A percentile compares a stretch with the other conserved stretches of the same genome.
These are phyloP conservation scores for Alternaria longipes DNA, from an alignment of 2,329 filamentous ascomycete genomes.

Conservation along the genomic window DNA sequence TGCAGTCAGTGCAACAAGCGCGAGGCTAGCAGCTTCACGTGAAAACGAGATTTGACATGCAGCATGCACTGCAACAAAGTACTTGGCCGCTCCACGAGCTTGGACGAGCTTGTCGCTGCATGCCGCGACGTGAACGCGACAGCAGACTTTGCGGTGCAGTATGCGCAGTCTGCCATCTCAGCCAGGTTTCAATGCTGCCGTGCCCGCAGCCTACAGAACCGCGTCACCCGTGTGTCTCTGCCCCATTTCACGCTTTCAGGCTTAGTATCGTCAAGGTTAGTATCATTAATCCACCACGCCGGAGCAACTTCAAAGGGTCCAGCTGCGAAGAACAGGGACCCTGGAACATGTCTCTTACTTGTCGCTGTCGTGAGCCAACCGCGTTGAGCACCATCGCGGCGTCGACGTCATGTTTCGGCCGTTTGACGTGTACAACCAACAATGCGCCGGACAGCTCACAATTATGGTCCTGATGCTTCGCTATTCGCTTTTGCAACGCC, in stretches of 20 bases:
- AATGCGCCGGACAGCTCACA: constrained; percentile 10
- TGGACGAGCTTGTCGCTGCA: too few relatives aligned
- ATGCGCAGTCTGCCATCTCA: not conserved
- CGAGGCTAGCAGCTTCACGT: constrained; percentile 6
- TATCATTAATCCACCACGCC: not conserved
- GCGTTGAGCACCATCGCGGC: constrained; percentile 3
- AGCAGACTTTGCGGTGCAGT: too few relatives aligned
- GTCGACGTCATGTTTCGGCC: constrained; percentile 15
- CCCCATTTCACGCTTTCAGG: not conserved
- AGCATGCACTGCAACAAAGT: too few relatives aligned
- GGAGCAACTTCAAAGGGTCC: constrained; percentile 3
- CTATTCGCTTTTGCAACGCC: constrained; percentile 9
- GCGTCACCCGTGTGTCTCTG: not conserved
- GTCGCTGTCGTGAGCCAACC: constrained; percentile 10
- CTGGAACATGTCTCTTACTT: not conserved
- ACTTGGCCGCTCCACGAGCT: too few relatives aligned
- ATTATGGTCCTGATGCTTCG: constrained; percentile 7
- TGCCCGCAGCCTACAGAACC: not conserved
- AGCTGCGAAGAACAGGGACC: constrained; percentile 5
- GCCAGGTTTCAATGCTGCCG: not conserved
- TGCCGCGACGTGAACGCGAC: too few relatives aligned
- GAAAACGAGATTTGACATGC: constrained; percentile 1
- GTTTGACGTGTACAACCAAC: constrained; percentile 16
- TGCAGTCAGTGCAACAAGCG: constrained; percentile 13
- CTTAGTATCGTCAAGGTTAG: not conserved